phyloP scores from a whole-genome alignment of 371 early-diverging fungal genomes.

The Amoeboradix gromovi region DNA sequence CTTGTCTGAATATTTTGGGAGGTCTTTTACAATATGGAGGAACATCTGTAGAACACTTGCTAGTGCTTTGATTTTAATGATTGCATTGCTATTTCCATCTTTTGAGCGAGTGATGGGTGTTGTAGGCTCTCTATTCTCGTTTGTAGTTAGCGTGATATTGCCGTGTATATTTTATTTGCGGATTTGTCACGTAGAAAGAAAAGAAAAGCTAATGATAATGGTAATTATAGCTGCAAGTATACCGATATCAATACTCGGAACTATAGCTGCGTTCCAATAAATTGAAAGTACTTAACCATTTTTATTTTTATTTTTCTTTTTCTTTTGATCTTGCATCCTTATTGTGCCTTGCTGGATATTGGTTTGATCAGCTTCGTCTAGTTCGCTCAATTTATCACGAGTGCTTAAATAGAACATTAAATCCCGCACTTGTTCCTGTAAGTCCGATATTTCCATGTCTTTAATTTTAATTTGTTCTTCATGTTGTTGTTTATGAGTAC shows the following conservation, averaged over 20 bases:
- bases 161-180: slow-evolving; percentile 21
- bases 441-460: slow-evolving; percentile 9
- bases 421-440: slow-evolving; percentile 18
- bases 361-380: too few relatives aligned
- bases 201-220: background rate
- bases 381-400: slow-evolving; percentile 9
- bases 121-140: slow-evolving; percentile 30
- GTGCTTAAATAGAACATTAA: slow-evolving; percentile 19
- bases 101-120: slow-evolving; percentile 35
- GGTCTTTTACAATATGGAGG: background rate
- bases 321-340: background rate
- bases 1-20: background rate
- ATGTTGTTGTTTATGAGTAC: slow-evolving; percentile 3
- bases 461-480: slow-evolving; percentile 8
- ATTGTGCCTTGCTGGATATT: too few relatives aligned
- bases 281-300: too few relatives aligned
- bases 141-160: slow-evolving; percentile 24
- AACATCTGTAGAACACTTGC: slow-evolving; percentile 2
- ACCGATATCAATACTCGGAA: background rate
- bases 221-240: background rate
- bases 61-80: slow-evolving; percentile 14
- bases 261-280: background rate
- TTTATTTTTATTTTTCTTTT: background rate
- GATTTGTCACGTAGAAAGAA: slow-evolving; percentile 6
- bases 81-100: slow-evolving; percentile 23